These are phyloP conservation scores for Scedosporium apiospermum DNA, from an alignment of 2,329 filamentous ascomycete species.

Conservation along the genomic window DNA sequence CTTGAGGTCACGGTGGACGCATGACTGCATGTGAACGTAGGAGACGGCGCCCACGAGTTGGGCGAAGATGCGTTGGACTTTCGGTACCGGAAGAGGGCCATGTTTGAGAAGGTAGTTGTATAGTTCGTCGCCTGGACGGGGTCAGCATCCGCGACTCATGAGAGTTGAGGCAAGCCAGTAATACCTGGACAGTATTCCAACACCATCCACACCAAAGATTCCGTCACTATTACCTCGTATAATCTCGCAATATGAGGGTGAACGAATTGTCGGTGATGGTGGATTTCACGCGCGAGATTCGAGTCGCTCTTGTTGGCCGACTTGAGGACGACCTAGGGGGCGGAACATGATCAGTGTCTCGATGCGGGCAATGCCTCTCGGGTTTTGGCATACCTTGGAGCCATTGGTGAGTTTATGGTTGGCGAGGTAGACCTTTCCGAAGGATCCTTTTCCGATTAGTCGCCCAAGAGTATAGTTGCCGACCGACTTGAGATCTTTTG, in stretches of 20 bases:
- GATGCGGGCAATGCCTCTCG: background rate
- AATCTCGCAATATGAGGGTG: conserved; percentile 94
- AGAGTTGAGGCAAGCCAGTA: conserved; percentile 10
- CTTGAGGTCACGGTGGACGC: conserved; percentile 93
- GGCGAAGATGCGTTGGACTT: conserved; percentile 91
- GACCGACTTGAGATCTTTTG: conserved; percentile 80
- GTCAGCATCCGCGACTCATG: background rate
- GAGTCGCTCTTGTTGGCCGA: conserved; percentile 93
- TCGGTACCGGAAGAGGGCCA: conserved; percentile 72
- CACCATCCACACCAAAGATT: conserved; percentile 89
- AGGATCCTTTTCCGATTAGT: conserved; percentile 93
- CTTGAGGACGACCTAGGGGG: conserved; percentile 81
- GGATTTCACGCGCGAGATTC: conserved; percentile 93
- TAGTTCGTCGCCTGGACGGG: conserved; percentile 70
- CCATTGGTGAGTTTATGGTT: conserved; percentile 97
- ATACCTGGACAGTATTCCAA: conserved; percentile 90
- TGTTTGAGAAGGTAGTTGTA: conserved; percentile 91
- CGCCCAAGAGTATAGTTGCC: conserved; percentile 90
- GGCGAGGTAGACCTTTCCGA: conserved; percentile 95
- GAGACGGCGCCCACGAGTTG: conserved; percentile 90
- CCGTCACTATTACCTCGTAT: conserved; percentile 97
- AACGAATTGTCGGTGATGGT: conserved; percentile 95
- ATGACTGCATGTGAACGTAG: conserved; percentile 91
- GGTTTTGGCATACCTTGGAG: conserved; percentile 62
- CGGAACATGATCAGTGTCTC: too few species aligned